Percentiles rank a stretch among this genome's conserved stretches.
These are phyloP conservation scores for Pythium folliculosum DNA, from an alignment of 352 stramenopile species.

Conservation along the genomic window DNA sequence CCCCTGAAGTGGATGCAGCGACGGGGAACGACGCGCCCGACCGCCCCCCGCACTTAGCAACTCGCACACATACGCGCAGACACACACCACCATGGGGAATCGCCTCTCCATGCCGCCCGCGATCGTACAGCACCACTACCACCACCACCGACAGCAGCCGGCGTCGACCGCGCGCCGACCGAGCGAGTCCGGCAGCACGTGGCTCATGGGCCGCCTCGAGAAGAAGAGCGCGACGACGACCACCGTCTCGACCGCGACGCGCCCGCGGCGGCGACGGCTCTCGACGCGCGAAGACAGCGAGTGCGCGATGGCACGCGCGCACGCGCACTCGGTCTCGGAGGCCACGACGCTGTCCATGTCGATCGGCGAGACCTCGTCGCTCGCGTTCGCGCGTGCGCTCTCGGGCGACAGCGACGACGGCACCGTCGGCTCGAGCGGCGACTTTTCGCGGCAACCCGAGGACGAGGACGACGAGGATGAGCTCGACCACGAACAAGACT, in stretches of 20 bases:
- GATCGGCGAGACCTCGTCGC: conserved; percentile 7
- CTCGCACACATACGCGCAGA: not conserved
- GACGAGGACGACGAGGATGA: conserved; percentile 15
- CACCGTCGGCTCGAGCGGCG: conserved; percentile 18
- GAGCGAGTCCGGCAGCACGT: conserved; percentile 1
- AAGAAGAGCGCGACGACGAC: conserved; percentile 2
- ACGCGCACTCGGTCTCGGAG: conserved; percentile 56
- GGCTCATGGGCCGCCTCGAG: conserved; percentile 23
- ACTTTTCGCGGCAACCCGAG: conserved; percentile 14
- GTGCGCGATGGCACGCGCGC: conserved; percentile 14
- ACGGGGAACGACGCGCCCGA: not conserved
- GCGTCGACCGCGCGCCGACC: no score
- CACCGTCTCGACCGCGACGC: not conserved
- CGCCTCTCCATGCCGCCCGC: conserved; percentile 3
- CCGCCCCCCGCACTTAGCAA: not conserved
- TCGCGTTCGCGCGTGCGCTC: conserved; percentile 12
- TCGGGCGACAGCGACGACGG: conserved; percentile 34
- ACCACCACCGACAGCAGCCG: not conserved
- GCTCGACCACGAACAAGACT: not conserved
- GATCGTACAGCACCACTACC: not conserved
- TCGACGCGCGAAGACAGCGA: conserved; percentile 10
- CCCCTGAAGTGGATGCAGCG: conserved; percentile 14
- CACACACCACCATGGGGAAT: conserved; percentile 14
- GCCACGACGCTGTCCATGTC: conserved; percentile 45
- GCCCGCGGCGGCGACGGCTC: conserved; percentile 4